Conservation (phyloP, 805 yeast species). For the Candida koratica region DNA sequence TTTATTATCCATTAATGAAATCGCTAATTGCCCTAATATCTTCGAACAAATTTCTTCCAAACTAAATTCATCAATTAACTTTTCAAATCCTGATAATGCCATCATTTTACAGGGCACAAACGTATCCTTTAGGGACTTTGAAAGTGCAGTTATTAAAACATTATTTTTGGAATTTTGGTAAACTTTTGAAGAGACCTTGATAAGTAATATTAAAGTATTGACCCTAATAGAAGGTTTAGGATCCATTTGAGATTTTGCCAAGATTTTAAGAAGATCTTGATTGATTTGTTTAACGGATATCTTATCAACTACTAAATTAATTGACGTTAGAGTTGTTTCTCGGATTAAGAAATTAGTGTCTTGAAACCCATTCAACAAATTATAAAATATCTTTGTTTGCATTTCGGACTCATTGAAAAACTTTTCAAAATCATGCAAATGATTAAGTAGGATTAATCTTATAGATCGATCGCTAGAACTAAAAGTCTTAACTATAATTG, state of each 20-base stretch:
- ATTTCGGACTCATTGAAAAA: constrained; percentile 56
- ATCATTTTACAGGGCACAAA: constrained; percentile 70
- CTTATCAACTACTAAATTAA: constrained; percentile 57
- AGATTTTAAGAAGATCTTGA: constrained; percentile 72
- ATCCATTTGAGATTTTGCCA: constrained; percentile 82
- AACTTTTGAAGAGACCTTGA: constrained; percentile 59
- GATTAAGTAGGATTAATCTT: constrained; percentile 64
- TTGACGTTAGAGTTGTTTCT: constrained; percentile 70
- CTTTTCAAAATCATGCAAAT: constrained; percentile 53
- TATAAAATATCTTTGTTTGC: constrained; percentile 63
- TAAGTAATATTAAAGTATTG: constrained; percentile 66
- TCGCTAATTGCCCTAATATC: constrained; percentile 79
- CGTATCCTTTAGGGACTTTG: constrained; percentile 78
- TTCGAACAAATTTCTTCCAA: constrained; percentile 76
- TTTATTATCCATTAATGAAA: constrained; percentile 69
- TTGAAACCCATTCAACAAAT: constrained; percentile 73
- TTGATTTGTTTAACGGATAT: constrained; percentile 78
- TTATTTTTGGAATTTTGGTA: constrained; percentile 56
- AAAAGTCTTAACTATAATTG: constrained; percentile 62
- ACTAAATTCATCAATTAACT: constrained; percentile 60
- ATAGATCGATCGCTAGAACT: constrained; percentile 70
- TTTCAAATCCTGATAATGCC: constrained; percentile 70
- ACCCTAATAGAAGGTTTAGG: constrained; percentile 72
- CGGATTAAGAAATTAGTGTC: constrained; percentile 82
- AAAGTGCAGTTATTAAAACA: constrained; percentile 82